A percentile compares a stretch with the other conserved stretches of the same genome.
These are phyloP conservation scores for Glutinoglossum americanum DNA, from an alignment of 495 filamentous ascomycete species.

Conservation along the genomic window DNA sequence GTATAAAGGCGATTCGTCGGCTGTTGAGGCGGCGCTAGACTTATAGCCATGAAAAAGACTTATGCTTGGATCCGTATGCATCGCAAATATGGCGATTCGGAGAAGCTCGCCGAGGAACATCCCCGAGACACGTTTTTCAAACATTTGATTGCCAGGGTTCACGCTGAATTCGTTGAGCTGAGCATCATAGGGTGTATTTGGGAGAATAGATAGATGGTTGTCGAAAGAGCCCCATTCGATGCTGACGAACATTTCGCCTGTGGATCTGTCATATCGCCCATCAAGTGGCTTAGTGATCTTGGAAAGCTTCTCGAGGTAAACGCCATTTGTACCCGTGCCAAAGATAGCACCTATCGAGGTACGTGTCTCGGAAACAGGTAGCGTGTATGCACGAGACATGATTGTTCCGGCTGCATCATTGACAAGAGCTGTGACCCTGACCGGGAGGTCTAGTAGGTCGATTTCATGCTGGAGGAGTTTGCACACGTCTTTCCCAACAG, in stretches of 20 bases:
- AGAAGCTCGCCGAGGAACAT: conserved; percentile 97
- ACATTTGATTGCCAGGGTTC: conserved; percentile 96
- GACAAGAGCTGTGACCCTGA: conserved; percentile 81
- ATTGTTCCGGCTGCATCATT: conserved; percentile 96
- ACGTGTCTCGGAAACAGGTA: conserved; percentile 61
- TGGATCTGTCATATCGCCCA: conserved; percentile 43
- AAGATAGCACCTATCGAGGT: conserved; percentile 20
- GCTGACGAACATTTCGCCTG: conserved; percentile 92
- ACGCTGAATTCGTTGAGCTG: conserved; percentile 56
- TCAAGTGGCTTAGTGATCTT: conserved; percentile 28
- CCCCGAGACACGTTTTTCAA: conserved; percentile 92
- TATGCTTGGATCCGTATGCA: neutral
- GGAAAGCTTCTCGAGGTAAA: conserved; percentile 71
- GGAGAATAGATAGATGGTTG: conserved; percentile 70
- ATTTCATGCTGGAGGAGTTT: conserved; percentile 77
- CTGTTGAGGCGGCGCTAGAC: conserved; percentile 17
- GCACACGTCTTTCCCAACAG: conserved; percentile 87
- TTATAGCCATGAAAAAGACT: conserved; percentile 16
- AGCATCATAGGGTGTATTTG: conserved; percentile 64
- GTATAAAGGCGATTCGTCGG: neutral
- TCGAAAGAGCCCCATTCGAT: conserved; percentile 98
- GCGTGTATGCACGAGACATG: conserved; percentile 89
- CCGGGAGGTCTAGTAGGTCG: conserved; percentile 65
- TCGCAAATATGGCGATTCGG: conserved; percentile 40
- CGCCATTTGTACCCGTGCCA: conserved; percentile 87